These are phyloP conservation scores for Plasmodium blacklocki DNA, from an alignment of 169 alveolate species.

Conservation along the genomic window DNA sequence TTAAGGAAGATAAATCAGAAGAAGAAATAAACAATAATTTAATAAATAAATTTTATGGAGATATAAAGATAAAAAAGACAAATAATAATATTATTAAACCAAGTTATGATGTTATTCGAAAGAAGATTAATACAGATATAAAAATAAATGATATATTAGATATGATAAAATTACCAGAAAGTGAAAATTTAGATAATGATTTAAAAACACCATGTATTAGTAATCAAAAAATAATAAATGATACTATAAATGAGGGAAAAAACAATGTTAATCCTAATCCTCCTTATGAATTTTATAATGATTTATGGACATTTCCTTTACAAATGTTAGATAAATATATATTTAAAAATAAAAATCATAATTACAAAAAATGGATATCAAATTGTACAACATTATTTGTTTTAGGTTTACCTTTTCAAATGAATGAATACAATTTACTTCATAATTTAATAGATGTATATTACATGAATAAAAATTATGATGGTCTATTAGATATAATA, in stretches of 20 bases:
- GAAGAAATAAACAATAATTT: conserved; percentile 14
- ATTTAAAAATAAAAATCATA: conserved; percentile 45
- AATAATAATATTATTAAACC: not conserved
- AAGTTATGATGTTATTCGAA: not conserved
- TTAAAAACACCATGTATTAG: conserved; percentile 38
- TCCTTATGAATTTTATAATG: not conserved
- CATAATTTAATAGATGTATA: conserved; percentile 38
- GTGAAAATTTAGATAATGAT: conserved; percentile 10
- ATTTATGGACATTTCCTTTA: conserved; percentile 24
- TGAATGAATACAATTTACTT: conserved; percentile 2
- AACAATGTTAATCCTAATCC: not conserved
- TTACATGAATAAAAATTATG: conserved; percentile 12
- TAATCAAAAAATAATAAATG: not conserved
- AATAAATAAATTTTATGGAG: conserved; percentile 51
- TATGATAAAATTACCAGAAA: conserved; percentile 18
- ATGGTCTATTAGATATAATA: conserved; percentile 27
- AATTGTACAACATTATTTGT: conserved; percentile 28
- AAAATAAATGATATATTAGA: conserved; percentile 10
- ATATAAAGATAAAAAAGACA: conserved; percentile 17
- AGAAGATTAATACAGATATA: conserved; percentile 34
- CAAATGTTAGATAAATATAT: conserved; percentile 23
- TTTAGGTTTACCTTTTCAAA: conserved; percentile 23
- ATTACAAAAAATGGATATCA: conserved; percentile 50
- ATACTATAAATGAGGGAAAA: not conserved
- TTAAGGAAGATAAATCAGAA: conserved; percentile 13